Base-by-base conservation (phyloP, 2,329 filamentous ascomycete genomes). In the Emmonsiellopsis sp. region DNA sequence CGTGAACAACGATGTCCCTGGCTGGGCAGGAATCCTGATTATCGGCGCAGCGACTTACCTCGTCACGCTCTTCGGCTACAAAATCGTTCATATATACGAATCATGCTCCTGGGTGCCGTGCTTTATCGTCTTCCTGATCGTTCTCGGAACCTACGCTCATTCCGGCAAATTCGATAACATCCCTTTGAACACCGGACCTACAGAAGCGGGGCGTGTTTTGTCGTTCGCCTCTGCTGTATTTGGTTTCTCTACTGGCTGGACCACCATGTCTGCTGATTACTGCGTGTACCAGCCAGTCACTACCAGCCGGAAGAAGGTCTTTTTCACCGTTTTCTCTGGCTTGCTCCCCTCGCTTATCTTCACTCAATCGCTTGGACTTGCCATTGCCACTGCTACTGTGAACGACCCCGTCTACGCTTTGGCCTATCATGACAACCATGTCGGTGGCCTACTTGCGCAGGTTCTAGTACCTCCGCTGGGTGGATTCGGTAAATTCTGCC, bases 21-120 rank as follows among this genome's bases (percentile, higher is more conserved):
- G 45, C 85, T 76, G 63, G 87, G 85, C 1, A 87, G 87, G 17
- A 86, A 93, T 56, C 69, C 27, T 92, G 40, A 79, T 91, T 57
- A 87, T 91, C 58, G 81, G 85, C 8, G 65, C 83, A 50, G 79
- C 78, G 59, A 88, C 86, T 0, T 78, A 88, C 51, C 53, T 84
- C 45, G 75, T 92, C 57, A 85, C 83, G n/a, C 78, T 86, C 42
- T 88, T 87, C 68, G 82, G 87, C 58, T 86, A 91, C 75, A 81
- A 83, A 68, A 71, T 90, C 37, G 86, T 93, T 1, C 88, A 92
- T 69, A 71, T 72, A 8, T 93, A 91, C 70, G 87, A 92, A 66
- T 81, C 83, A 66, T 90, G 75, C 74, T 84, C 76, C 55, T 92
- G 82, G 86, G 80, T 87, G 47, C 86, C 88, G 0, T 82, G 83